Conservation (phyloP, 2,329 filamentous ascomycete genomes). For the Colletotrichum lentis region DNA sequence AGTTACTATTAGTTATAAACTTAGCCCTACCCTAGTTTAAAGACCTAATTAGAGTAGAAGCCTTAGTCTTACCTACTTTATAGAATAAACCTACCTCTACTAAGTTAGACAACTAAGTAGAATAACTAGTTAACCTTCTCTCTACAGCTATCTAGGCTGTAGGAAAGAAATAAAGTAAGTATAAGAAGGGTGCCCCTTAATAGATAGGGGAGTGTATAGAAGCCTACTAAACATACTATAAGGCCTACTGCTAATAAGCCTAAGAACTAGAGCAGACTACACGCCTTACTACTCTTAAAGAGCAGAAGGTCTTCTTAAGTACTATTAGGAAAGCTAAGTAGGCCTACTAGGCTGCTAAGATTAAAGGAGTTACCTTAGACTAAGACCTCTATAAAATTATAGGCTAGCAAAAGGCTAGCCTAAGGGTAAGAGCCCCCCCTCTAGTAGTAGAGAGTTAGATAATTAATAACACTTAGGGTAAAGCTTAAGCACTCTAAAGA, state of each 20-base stretch:
- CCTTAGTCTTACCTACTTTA: neutral
- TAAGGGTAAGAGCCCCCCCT: constrained; percentile 5
- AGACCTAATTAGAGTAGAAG: neutral
- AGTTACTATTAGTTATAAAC: neutral
- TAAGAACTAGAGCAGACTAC: neutral
- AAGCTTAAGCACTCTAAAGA: neutral
- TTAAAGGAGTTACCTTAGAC: neutral
- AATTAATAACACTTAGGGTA: neutral
- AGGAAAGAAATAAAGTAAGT: neutral
- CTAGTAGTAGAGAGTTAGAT: neutral
- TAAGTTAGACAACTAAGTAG: neutral
- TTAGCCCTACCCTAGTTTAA: neutral
- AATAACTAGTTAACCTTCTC: neutral
- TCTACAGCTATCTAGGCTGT: neutral
- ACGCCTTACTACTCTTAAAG: neutral
- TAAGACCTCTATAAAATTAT: constrained; percentile 11
- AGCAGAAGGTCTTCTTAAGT: constrained; percentile 8
- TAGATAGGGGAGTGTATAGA: neutral
- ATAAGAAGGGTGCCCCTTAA: neutral
- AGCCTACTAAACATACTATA: neutral
- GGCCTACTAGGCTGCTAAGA: constrained; percentile 12
- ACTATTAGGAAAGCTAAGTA: constrained; percentile 5
- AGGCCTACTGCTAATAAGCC: neutral
- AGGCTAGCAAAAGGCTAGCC: constrained; percentile 3
- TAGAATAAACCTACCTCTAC: neutral